phyloP scores from a whole-genome alignment of 495 filamentous ascomycete species.

The Letharia columbiana region DNA sequence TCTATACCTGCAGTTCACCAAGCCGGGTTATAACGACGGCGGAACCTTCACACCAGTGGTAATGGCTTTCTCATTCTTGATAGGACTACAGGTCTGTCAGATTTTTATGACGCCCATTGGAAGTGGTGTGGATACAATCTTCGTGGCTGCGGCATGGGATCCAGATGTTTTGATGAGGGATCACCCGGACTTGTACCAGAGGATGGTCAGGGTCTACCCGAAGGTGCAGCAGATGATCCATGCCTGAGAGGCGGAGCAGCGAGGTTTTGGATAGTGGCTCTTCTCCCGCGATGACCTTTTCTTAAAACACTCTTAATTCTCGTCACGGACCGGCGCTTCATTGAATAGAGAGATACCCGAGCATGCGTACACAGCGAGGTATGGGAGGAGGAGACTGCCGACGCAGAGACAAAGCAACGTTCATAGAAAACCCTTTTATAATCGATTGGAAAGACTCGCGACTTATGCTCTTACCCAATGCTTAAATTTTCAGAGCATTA shows the following conservation, averaged over 20 bases:
- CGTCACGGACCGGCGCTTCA: background rate
- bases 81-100: slow-evolving; percentile 80
- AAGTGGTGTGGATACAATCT: slow-evolving; percentile 64
- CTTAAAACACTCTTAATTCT: background rate
- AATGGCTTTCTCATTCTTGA: slow-evolving; percentile 74
- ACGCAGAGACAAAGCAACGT: background rate
- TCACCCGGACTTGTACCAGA: slow-evolving; percentile 69
- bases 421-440: background rate
- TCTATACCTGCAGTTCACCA: slow-evolving; percentile 72
- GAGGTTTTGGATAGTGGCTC: background rate
- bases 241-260: slow-evolving; percentile 31
- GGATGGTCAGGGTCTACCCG: slow-evolving; percentile 72
- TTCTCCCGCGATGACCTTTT: background rate
- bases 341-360: background rate
- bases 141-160: slow-evolving; percentile 82
- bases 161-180: slow-evolving; percentile 75
- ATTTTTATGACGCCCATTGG: slow-evolving; percentile 73
- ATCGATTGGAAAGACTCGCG: background rate
- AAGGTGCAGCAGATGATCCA: slow-evolving; percentile 68
- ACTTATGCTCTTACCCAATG: background rate
- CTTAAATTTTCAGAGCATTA: background rate
- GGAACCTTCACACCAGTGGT: slow-evolving; percentile 67
- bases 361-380: background rate
- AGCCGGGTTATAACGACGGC: slow-evolving; percentile 64
- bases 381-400: background rate